phyloP scores from a whole-genome alignment of 768 basidiomycete species.

The Rhizopogon vesiculosus region DNA sequence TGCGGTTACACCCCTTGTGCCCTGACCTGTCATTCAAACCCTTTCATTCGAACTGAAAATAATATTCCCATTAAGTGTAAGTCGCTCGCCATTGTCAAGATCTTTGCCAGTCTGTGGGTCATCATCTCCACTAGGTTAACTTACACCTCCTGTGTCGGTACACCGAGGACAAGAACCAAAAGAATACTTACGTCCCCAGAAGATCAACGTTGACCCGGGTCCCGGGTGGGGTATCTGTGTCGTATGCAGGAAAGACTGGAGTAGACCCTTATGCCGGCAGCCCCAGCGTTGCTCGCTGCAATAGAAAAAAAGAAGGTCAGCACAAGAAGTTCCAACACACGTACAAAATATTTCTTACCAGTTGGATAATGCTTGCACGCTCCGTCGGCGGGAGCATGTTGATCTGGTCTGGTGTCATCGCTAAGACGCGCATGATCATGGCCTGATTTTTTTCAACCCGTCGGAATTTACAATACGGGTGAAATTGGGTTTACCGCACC shows the following conservation, averaged over 20 bases:
- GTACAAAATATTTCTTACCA: slow-evolving; percentile 46
- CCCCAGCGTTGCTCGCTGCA: slow-evolving; percentile 27
- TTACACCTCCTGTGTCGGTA: neutral
- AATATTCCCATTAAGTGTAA: neutral
- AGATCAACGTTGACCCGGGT: neutral
- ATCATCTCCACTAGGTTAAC: neutral
- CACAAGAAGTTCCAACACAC: slow-evolving; percentile 15
- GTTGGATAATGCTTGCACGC: slow-evolving; percentile 72
- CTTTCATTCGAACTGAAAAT: neutral
- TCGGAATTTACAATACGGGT: neutral
- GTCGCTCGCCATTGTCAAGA: neutral
- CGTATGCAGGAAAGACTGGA: neutral
- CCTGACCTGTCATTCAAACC: neutral
- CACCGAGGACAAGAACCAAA: neutral
- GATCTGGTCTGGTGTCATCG: slow-evolving; percentile 85
- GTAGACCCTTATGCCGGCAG: slow-evolving; percentile 19
- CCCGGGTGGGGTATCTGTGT: neutral
- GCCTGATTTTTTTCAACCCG: slow-evolving; percentile 32
- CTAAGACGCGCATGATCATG: slow-evolving; percentile 73
- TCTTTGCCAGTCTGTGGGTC: neutral
- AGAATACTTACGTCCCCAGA: neutral
- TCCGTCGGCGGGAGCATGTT: slow-evolving; percentile 68
- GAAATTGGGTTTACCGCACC: slow-evolving; percentile 18
- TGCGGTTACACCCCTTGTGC: too few relatives aligned
- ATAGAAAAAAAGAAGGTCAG: slow-evolving; percentile 11